Base-by-base conservation (phyloP, 495 filamentous ascomycete genomes). In the Neurospora hispaniola region DNA sequence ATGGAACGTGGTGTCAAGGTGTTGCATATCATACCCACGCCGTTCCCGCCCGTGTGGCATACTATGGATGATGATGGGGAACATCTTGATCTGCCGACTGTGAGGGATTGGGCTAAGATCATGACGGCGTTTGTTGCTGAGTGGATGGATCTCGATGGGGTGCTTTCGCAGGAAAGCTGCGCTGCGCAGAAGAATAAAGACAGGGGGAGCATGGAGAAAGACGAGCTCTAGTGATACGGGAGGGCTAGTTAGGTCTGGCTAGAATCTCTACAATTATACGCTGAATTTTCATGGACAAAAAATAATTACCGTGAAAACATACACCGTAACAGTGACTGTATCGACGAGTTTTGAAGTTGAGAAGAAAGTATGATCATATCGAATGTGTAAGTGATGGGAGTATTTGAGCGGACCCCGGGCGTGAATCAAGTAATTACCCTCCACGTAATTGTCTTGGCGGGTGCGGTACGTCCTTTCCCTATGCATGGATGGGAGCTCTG, bases 31-130 rank as follows among this genome's bases (percentile, higher is more conserved):
- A 97, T 99, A 42, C 91, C 95, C 8, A 86, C 83, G 11, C 89
- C 90, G 1, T 98, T 98, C 76, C 96, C 96, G 12, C 38, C 70
- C 0, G 93, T 97, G 6, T 99, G 96, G 96, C 96, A 99, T 80
- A 89, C 83, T 5, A 88, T 91, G 78, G 81, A 90, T 0, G 96
- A 99, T 79, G 92, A 98, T 77, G 96, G 88, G 2, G 90, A 90
- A 72, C 93, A 98, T 84, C 79, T 99, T 69, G 94, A 99, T 82
- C 81, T 91, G 76, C 85, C 89, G 14, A 97, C 93, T 0, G 89
- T 94, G 42, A 87, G 93, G 78, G 96, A 99, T 78, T 99, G 96
- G 96, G 88, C 90, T 69, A 87, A 86, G 75, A 88, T 99, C 20
- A 80, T 93, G 40, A 90, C 91, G 7, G 94, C 90, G 4, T 99